Evolutionary conservation across 768 basidiomycete species (phyloP).

Genomic region (Hemileccinum impolitum): DNA sequence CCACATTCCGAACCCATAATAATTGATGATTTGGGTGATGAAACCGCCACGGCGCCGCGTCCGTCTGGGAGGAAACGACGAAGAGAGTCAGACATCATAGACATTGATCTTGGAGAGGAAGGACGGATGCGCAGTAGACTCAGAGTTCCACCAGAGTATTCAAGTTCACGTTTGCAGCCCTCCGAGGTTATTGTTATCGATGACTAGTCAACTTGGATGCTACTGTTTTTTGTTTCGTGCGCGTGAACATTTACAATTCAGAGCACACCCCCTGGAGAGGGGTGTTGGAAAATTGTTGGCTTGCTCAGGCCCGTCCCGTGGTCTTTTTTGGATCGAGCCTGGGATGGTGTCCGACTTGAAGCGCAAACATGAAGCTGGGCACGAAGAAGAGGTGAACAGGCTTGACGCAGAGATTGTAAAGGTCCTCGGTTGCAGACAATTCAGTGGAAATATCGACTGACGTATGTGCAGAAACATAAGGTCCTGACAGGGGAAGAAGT

Average conservation of each 20-base stretch:
- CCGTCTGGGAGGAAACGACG: slow-evolving; percentile 36
- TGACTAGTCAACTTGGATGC: slow-evolving; percentile 20
- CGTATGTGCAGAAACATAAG: slow-evolving; percentile 30
- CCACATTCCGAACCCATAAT: slow-evolving; percentile 21
- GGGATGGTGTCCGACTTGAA: slow-evolving; percentile 25
- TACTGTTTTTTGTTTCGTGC: too few relatives aligned
- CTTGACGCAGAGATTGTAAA: slow-evolving; percentile 8
- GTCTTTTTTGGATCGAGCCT: slow-evolving; percentile 2
- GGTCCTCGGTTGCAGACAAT: slow-evolving; percentile 8
- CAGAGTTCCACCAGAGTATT: slow-evolving; percentile 11
- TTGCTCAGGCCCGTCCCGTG: background rate
- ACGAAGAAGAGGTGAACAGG: background rate
- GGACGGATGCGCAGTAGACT: slow-evolving; percentile 19
- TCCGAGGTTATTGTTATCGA: slow-evolving; percentile 46
- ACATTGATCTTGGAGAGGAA: slow-evolving; percentile 32
- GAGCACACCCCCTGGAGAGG: slow-evolving; percentile 9
- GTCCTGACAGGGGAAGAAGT: slow-evolving; percentile 72
- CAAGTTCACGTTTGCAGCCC: slow-evolving; percentile 15
- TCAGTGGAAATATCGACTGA: background rate
- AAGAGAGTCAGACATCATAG: slow-evolving; percentile 26
- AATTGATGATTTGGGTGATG: slow-evolving; percentile 33
- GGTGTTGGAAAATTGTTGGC: slow-evolving; percentile 6
- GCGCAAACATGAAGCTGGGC: slow-evolving; percentile 24
- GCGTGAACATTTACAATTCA: background rate
- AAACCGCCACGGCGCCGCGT: slow-evolving; percentile 5